Conservation (phyloP, 2,329 filamentous ascomycete genomes). For the Pestalotiopsis sp. region DNA sequence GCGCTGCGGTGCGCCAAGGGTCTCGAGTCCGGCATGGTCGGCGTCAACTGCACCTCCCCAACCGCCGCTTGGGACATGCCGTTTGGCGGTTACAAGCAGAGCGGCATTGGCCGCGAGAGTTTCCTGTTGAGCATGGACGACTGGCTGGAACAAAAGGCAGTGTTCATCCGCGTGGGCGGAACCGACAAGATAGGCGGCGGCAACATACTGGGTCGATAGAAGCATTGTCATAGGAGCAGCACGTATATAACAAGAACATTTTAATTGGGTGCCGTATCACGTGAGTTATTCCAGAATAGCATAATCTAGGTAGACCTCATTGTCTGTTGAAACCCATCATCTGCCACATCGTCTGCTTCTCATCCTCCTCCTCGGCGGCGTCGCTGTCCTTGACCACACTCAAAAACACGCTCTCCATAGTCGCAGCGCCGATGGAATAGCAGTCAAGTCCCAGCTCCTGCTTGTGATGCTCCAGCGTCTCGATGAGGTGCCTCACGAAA, state of each 20-base stretch:
- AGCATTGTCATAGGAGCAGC: neutral
- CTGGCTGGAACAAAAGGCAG: slow-evolving; percentile 33
- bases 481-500: slow-evolving; percentile 32
- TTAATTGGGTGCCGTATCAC: no score
- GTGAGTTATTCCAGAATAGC: neutral
- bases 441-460: slow-evolving; percentile 61
- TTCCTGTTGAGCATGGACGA: slow-evolving; percentile 37
- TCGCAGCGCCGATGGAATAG: slow-evolving; percentile 67
- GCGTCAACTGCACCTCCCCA: slow-evolving; percentile 53
- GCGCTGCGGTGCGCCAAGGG: slow-evolving; percentile 48
- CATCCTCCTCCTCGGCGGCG: slow-evolving; percentile 53
- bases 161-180: slow-evolving; percentile 25
- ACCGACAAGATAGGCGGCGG: neutral
- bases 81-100: slow-evolving; percentile 45
- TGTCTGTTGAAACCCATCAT: neutral
- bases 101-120: slow-evolving; percentile 38
- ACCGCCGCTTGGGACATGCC: slow-evolving; percentile 38
- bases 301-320: neutral
- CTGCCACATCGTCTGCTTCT: slow-evolving; percentile 22
- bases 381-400: slow-evolving; percentile 66
- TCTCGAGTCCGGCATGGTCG: slow-evolving; percentile 62
- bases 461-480: slow-evolving; percentile 58
- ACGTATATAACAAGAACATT: no score
- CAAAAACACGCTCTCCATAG: slow-evolving; percentile 71
- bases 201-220: neutral